Percentiles rank a stretch among this genome's conserved stretches.
phyloP scores from a whole-genome alignment of 106 monocot species.

The Dioscorea zingiberensis region DNA sequence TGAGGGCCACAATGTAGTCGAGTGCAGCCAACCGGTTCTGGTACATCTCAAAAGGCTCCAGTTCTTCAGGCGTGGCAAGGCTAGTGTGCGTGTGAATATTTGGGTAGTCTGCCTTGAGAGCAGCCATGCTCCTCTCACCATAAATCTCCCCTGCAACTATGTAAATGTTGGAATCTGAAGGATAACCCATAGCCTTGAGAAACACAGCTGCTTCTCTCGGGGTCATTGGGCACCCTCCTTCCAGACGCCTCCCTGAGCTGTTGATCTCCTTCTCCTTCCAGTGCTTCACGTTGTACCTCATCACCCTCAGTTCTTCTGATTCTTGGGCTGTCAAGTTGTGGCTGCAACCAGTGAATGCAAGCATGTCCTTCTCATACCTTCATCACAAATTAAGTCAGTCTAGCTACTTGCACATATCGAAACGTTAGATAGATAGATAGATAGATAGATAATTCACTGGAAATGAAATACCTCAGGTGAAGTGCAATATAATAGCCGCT shows the following conservation, averaged over 20 bases:
- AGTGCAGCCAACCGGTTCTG: constrained; percentile 56
- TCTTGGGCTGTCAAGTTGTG: constrained; percentile 42
- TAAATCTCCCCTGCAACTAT: constrained; percentile 65
- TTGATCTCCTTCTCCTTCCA: constrained; percentile 70
- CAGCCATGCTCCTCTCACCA: constrained; percentile 34
- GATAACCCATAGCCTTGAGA: constrained; percentile 60
- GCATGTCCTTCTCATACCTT: constrained; percentile 64
- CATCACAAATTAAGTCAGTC: not conserved
- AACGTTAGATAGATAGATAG: too few species aligned
- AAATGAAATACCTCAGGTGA: constrained; percentile 51
- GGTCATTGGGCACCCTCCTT: constrained; percentile 65
- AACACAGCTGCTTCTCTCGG: constrained; percentile 56
- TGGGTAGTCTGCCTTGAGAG: constrained; percentile 38
- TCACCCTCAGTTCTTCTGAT: constrained; percentile 26
- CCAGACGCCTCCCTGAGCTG: constrained; percentile 21
- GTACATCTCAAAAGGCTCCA: constrained; percentile 23
- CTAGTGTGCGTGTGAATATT: constrained; percentile 55
- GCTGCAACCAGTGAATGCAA: constrained; percentile 55
- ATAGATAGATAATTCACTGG: too few species aligned
- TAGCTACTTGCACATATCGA: too few species aligned
- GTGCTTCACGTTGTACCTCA: constrained; percentile 40
- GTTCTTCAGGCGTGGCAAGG: constrained; percentile 26
- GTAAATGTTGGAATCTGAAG: constrained; percentile 44
- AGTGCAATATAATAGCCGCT: constrained; percentile 60
- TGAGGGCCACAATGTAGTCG: constrained; percentile 52